These are phyloP conservation scores for Gamsiella multidivaricata DNA, from an alignment of 192 early-diverging fungal species.

Conservation along the genomic window DNA sequence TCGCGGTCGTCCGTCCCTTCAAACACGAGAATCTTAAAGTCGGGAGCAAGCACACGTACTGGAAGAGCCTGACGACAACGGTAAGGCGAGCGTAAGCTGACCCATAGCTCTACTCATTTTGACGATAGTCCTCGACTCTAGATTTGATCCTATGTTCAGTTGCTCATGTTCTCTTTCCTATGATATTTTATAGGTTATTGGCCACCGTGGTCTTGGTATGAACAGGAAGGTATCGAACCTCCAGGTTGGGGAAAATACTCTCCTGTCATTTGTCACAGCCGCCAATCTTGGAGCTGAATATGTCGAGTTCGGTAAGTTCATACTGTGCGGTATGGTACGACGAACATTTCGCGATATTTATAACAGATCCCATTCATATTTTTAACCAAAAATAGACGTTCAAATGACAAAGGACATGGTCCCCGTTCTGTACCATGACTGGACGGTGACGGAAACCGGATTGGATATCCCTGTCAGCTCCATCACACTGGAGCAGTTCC, in stretches of 20 bases:
- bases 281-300: constrained; percentile 85
- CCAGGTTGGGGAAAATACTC: constrained; percentile 93
- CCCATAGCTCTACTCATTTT: too few relatives aligned
- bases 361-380: not conserved
- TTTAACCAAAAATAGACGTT: constrained; percentile 67
- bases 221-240: constrained; percentile 72
- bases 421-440: constrained; percentile 95
- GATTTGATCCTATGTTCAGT: not conserved
- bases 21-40: constrained; percentile 66
- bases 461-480: constrained; percentile 74
- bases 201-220: constrained; percentile 91
- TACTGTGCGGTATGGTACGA: not conserved
- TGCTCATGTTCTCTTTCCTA: not conserved
- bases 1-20: constrained; percentile 73
- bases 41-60: constrained; percentile 66
- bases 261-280: constrained; percentile 86
- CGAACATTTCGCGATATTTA: not conserved
- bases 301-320: constrained; percentile 85
- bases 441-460: constrained; percentile 81
- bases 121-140: too few relatives aligned
- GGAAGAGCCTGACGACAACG: constrained; percentile 69
- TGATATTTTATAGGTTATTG: constrained; percentile 67
- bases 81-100: constrained; percentile 20
- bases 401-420: constrained; percentile 91
- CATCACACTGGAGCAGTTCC: constrained; percentile 78